Base-by-base conservation (phyloP, 768 basidiomycete genomes). In the Mycena leptocephala region DNA sequence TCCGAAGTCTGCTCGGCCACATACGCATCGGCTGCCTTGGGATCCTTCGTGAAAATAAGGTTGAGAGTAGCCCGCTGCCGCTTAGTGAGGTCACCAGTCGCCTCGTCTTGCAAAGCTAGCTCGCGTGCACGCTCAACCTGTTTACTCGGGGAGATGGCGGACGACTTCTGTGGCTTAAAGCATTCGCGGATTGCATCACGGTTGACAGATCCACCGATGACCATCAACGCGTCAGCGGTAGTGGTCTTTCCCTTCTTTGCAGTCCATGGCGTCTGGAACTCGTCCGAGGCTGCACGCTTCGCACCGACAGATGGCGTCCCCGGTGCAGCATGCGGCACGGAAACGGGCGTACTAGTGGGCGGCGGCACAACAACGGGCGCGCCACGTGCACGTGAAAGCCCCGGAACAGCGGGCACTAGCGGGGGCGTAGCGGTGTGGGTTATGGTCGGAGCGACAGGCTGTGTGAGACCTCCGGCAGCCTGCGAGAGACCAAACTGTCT, bases 121-220 rank as follows among this genome's bases (percentile, higher is more conserved):
- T 55, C 1, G 20, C 51, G 66, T 3, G 66, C 51, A 5, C 26
- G 22, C 13, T n/a, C 13, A 28, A 68, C 53, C 53, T 68, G 66
- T n/a, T 68, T 68, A 8, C 51, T 68, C 16, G 51, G 66, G 24
- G 66, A 68, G 66, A 68, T 37, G 8, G 66, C 66, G 20, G 66
- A 68, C 5, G 66, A 68, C 51, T 68, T 24, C 66, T 55, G 16
- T 16, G 66, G 66, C 66, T 55, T 68, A 26, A 68, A 68, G 66
- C 66, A 68, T 13, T 68, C 51, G 18, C 66, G 33, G 35, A 68
- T 20, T 20, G 66, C 66, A 18, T 53, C 51, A 24, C 33, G 24
- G 33, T 67, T 51, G n/a, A 67, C 66, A n/a, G 66, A 67, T 26
- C 35, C 35, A 24, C 66, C 66, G 26, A 67, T 18, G 24, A 51